phyloP scores from a whole-genome alignment of 2,329 filamentous ascomycete genomes.

The Aspergillus ochraceus region DNA sequence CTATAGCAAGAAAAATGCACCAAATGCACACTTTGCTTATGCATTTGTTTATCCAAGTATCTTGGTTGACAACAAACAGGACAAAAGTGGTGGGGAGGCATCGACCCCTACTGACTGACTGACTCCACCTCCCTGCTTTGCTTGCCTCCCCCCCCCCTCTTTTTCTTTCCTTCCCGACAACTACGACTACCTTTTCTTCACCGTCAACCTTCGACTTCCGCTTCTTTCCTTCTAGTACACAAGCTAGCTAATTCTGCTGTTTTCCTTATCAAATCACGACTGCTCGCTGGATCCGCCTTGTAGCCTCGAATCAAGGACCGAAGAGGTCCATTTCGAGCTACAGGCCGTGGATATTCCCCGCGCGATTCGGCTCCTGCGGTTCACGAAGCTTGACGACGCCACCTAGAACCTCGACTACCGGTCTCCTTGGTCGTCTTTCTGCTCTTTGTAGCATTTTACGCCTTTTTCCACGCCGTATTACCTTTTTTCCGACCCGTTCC shows the following conservation, averaged over 20 bases:
- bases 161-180: not conserved
- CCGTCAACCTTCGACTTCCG: not conserved
- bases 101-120: not conserved
- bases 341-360: conserved; percentile 18
- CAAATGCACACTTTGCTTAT: too few relatives aligned
- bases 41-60: not conserved
- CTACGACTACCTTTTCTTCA: not conserved
- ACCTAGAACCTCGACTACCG: conserved; percentile 1
- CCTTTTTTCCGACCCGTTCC: not conserved
- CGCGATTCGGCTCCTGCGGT: conserved; percentile 12
- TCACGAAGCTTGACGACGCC: conserved; percentile 14
- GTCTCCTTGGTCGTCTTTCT: conserved; percentile 1
- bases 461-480: not conserved
- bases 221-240: not conserved
- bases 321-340: conserved; percentile 27
- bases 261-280: conserved; percentile 7
- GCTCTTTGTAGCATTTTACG: not conserved
- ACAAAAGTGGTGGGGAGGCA: not conserved
- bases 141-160: not conserved
- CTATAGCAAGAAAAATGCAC: too few relatives aligned
- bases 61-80: not conserved
- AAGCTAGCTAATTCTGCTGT: not conserved
- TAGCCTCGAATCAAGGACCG: conserved; percentile 29
- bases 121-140: not conserved
- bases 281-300: conserved; percentile 15